Evolutionary conservation across 2,329 filamentous ascomycete species (phyloP), one percentile per base, ranked within the genome.

Genomic region (Aspergillus calidoustus): DNA sequence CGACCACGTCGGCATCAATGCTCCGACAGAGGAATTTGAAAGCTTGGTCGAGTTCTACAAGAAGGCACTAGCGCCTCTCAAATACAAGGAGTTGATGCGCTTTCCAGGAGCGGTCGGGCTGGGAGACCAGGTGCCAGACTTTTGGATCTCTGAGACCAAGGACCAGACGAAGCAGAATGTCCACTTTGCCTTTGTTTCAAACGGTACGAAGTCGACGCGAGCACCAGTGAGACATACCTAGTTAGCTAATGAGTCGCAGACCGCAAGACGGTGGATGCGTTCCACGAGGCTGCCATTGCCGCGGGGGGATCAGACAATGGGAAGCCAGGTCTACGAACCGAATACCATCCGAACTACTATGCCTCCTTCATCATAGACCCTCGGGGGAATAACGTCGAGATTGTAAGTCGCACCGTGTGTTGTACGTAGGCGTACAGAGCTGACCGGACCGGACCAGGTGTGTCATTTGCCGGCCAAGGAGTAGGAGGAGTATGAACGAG

Each of bases 361-460:
- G 83, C 70, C 1, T 81, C 83, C 0, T 86, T 82, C 72, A 75
- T 85, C 6, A 68, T 78, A 46, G 83, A 85, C 66, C 81, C 82
- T 1, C 71, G 76, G 3, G 83, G 83, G 0, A 85, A 85, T 66
- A 86, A 86, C 64, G 78, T 85, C 49, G 84, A 86, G 71, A 77
- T 69, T 60, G 67, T 68, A 38, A 59, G 65, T 64, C 23, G 4
- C 17, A 15, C 7, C 13, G 22, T 17, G 13, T 5, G 1, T 48
- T 55, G 47, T 15, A 5, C 13, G 30, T 15, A 23, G 22, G 8
- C 13, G 30, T 15, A 23, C 28, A 15, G 6, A 13, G 22, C 51
- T 60, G 51, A 49, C 19, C 19, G 2, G 4, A 11, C n/a, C 11
- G 38, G 25, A 28, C 25, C 15, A 60, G 58, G 58, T 60, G 13